These are phyloP conservation scores for Hippophae rhamnoides DNA, from an alignment of 306 rosid genomes.

Conservation along the genomic window DNA sequence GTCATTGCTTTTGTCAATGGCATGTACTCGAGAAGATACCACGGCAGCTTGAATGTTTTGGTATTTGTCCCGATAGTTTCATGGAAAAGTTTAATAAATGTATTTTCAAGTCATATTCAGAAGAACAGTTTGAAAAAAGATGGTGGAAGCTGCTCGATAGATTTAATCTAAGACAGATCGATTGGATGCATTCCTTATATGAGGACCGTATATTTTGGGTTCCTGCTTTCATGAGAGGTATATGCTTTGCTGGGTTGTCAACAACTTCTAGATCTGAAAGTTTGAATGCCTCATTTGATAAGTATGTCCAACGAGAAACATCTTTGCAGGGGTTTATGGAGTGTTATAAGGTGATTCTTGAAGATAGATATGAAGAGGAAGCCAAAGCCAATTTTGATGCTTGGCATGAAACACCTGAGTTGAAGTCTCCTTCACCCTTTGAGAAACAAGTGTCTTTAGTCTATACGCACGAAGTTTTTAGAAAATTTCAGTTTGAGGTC, in stretches of 20 bases:
- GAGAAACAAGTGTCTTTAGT: constrained; percentile 23
- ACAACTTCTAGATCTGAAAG: constrained; percentile 14
- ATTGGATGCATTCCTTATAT: constrained; percentile 21
- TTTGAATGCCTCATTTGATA: constrained; percentile 18
- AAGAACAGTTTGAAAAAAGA: constrained; percentile 21
- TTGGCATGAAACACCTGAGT: constrained; percentile 26
- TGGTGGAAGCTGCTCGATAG: constrained; percentile 21
- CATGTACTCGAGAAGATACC: constrained; percentile 16
- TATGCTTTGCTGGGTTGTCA: constrained; percentile 25
- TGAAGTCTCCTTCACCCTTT: constrained; percentile 25
- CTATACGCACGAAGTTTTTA: constrained; percentile 16
- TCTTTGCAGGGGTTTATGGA: constrained; percentile 21
- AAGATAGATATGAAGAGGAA: constrained; percentile 30
- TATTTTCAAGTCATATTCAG: constrained; percentile 21
- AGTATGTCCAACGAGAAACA: constrained; percentile 16
- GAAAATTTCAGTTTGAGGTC: constrained; percentile 20
- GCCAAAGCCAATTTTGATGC: constrained; percentile 25
- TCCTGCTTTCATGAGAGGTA: constrained; percentile 21
- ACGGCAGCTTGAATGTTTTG: constrained; percentile 20
- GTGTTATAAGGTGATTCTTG: constrained; percentile 17
- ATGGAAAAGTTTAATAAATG: constrained; percentile 18
- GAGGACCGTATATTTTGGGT: constrained; percentile 17
- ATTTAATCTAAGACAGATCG: constrained; percentile 19
- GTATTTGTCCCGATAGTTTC: constrained; percentile 18
- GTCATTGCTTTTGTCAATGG: constrained; percentile 23